These are phyloP conservation scores for Lepiota brunneoincarnata DNA, from an alignment of 768 basidiomycete genomes.

Conservation along the genomic window DNA sequence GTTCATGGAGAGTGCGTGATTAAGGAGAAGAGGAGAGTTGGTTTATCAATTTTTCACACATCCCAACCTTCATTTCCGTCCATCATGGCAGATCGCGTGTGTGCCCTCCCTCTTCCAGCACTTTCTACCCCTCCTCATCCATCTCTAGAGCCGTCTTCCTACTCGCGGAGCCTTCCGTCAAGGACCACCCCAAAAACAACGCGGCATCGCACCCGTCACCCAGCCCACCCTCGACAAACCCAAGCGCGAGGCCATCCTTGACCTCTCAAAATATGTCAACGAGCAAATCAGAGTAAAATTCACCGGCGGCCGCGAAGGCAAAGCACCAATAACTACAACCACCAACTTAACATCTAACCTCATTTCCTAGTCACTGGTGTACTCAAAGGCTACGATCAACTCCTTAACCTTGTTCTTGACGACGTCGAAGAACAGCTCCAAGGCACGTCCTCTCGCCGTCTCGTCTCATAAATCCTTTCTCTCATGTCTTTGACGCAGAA, in stretches of 20 bases:
- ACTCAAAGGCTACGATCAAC: constrained; percentile 94
- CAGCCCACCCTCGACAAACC: constrained; percentile 65
- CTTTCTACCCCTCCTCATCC: constrained; percentile 26
- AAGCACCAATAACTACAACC: not conserved
- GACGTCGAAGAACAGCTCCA: constrained; percentile 85
- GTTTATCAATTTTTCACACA: constrained; percentile 15
- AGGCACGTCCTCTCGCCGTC: constrained; percentile 39
- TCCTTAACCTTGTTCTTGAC: constrained; percentile 95
- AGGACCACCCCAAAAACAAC: constrained; percentile 10
- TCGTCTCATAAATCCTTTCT: constrained; percentile 5
- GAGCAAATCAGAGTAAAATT: constrained; percentile 94
- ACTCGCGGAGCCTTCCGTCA: constrained; percentile 44
- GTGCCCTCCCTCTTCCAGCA: constrained; percentile 21
- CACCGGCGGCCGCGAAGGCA: constrained; percentile 96
- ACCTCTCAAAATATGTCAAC: constrained; percentile 92
- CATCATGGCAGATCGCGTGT: constrained; percentile 58
- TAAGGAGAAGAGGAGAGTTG: constrained; percentile 11
- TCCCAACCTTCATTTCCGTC: constrained; percentile 14
- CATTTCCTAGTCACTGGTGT: constrained; percentile 72
- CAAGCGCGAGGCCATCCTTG: constrained; percentile 91
- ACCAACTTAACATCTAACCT: constrained; percentile 6
- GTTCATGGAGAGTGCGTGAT: constrained; percentile 65
- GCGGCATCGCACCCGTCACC: not conserved
- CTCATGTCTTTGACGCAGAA: too few species aligned
- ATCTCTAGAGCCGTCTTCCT: constrained; percentile 56